Evolutionary conservation across 192 early-diverging fungal genomes (phyloP), one percentile per base, ranked within the genome.

Genomic region (Endogone sp.): DNA sequence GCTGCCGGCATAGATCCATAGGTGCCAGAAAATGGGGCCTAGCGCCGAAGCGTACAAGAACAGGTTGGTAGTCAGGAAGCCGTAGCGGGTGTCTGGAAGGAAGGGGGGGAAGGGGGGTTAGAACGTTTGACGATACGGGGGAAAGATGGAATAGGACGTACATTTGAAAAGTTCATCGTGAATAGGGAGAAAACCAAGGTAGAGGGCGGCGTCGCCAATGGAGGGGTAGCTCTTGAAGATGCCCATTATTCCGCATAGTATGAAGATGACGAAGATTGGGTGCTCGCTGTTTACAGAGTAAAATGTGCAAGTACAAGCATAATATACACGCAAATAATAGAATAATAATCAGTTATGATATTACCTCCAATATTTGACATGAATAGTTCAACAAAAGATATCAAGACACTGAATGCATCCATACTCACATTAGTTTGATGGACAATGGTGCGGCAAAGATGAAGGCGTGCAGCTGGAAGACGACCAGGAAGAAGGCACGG

Each of bases 201-300:
- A 94, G 23, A 98, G 81, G 0, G 92, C 79, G 24, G 91, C 85
- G 64, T 99, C 98, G 28, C 91, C 93, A 44, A 93, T 82, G 0
- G 92, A 89, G 4, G 98, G 96, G 75, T 99, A 99, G 23, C 93
- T 90, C 64, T 98, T 98, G 73, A 98, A 94, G 8, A 92, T 84
- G 2, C 92, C 84, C 73, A 92, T 90, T 28, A 97, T 86, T 13
- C 90, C 88, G 25, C 86, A 79, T 29, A 94, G 71, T 6, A 97
- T 56, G 20, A 86, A 82, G 21, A 83, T 79, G 0, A 85, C 87
- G 82, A 98, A 96, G 31, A 97, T 65, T 22, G 95, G 94, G 27
- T 91, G 79, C 27, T 91, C 71, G 22, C 92, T 94, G 72, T 29
- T 25, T 26, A n/a, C n/a, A 60, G 32, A 13, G 16, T 20, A 63